phyloP scores from a whole-genome alignment of 2,329 filamentous ascomycete species.

The Fusarium sp. region DNA sequence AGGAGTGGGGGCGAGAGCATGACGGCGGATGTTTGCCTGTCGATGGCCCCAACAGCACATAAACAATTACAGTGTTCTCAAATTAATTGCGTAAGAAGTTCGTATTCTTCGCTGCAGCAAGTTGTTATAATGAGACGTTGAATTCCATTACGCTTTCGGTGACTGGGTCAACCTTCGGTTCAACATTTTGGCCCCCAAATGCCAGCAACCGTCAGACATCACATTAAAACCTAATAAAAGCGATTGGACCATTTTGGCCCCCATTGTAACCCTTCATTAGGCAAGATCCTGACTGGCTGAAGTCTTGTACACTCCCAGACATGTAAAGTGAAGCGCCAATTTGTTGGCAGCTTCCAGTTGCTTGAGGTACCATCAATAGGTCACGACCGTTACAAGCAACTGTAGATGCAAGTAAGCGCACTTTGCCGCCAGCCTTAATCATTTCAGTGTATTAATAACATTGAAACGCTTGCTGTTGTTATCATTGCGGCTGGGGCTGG shows the following conservation, averaged over 20 bases:
- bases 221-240: neutral
- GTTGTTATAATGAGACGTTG: neutral
- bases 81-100: no score
- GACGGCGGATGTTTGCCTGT: neutral
- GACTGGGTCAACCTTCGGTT: neutral
- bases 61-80: no score
- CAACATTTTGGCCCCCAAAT: neutral
- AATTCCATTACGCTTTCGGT: neutral
- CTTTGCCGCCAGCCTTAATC: neutral
- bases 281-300: rapidly evolving
- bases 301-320: neutral
- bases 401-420: neutral
- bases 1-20: neutral
- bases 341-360: neutral
- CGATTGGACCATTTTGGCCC: neutral
- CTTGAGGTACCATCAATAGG: neutral
- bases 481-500: neutral
- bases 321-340: neutral
- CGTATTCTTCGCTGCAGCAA: neutral
- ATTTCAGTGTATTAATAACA: neutral
- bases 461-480: neutral
- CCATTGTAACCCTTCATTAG: neutral
- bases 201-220: neutral
- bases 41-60: neutral
- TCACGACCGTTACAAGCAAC: neutral